A percentile compares a stretch with the other conserved stretches of the same genome.
Conservation (phyloP, 108 stramenopile species). For the Skeletonema costatum region DNA sequence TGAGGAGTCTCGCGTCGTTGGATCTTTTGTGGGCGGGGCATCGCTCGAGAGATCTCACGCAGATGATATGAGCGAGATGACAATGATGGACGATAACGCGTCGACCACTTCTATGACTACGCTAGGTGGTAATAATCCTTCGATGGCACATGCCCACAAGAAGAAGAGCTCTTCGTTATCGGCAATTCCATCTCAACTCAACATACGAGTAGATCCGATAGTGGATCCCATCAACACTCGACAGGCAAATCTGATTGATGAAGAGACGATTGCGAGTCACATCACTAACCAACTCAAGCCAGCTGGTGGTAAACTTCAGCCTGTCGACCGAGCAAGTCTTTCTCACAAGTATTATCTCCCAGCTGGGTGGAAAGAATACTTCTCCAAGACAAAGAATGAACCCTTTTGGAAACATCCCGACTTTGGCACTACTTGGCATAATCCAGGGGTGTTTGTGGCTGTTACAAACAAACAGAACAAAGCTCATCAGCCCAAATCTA, state of each 20-base stretch:
- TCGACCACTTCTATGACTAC: constrained; percentile 14
- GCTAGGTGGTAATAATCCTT: background rate
- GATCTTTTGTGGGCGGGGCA: constrained; percentile 34
- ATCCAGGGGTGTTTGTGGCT: constrained; percentile 54
- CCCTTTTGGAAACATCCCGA: constrained; percentile 81
- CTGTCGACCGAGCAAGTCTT: background rate
- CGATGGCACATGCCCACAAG: background rate
- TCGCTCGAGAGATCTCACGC: constrained; percentile 33
- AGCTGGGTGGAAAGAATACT: constrained; percentile 68
- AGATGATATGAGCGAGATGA: constrained; percentile 41
- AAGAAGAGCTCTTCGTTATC: background rate
- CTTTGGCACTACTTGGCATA: constrained; percentile 69
- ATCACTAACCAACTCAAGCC: background rate
- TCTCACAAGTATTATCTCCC: constrained; percentile 50
- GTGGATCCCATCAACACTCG: background rate
- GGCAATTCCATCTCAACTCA: background rate
- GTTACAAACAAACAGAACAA: background rate
- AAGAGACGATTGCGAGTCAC: background rate
- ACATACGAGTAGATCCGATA: background rate
- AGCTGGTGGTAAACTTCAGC: background rate
- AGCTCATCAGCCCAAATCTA: background rate
- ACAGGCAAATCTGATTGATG: background rate
- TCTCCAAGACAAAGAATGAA: constrained; percentile 63
- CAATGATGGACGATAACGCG: constrained; percentile 13
- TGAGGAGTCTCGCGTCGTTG: constrained; percentile 15